Base-by-base conservation (phyloP, 345 rosid genomes). In the Eucalyptus sp. region DNA sequence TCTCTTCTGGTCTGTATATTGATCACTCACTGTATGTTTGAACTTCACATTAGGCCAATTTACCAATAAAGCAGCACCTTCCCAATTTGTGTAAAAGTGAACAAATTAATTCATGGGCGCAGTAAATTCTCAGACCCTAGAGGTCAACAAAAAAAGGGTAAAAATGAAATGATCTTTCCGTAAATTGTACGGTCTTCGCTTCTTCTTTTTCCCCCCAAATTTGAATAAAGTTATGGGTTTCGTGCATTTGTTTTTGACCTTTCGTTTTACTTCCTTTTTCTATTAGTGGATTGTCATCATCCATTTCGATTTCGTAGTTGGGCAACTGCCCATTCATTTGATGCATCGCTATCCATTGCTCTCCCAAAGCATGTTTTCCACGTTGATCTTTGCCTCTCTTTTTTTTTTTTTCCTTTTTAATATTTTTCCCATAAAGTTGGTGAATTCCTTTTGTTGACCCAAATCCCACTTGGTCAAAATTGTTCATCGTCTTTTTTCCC, bases 401-500 rank as follows among this genome's bases (percentile, higher is more conserved):
- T 22, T 52, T 5, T 1, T 50, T 2, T 2, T 50, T 1, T 4
- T 18, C 16, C 6, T 51, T 52, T 16, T 16, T 3, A 20, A 18
- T 6, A 0, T 5, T 2, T 41, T 37, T 41, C 3, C 29, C 48
- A 10, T 76, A 11, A 76, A 76, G 48, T 20, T 41, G 83, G 48
- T 76, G 48, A 76, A 12, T 41, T 76, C 24, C 9, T 41, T 10
- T 41, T 8, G 84, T 20, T 22, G 48, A 76, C 48, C 84, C 48
- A 41, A 41, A 41, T 41, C 48, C 84, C 84, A 76, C 84, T 41
- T 2, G 48, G 84, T 76, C 84, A 76, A 41, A 76, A 41, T 41
- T 41, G 1, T 3, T 71, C 41, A 3, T 16, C 37, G 37, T 68
- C 17, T 31, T 33, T 68, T 68, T 33, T 20, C 7, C 7, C 84